Conservation (phyloP, 495 filamentous ascomycete genomes). For the Aspergillus bertholletiae region DNA sequence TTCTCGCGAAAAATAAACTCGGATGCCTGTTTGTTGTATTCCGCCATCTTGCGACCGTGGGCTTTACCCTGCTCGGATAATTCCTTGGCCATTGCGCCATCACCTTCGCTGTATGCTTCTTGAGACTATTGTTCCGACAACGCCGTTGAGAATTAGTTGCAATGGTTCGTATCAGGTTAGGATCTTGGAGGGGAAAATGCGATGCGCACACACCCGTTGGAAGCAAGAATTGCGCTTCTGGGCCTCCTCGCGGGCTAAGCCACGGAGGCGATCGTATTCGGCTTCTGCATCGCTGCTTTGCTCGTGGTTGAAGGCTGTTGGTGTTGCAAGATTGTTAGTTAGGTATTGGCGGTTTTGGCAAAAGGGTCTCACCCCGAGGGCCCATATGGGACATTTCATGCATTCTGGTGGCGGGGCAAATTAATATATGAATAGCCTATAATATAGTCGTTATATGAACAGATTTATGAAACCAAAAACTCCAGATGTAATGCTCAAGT, state of each 20-base stretch:
- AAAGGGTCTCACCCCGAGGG: slow-evolving; percentile 32
- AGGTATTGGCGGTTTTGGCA: slow-evolving; percentile 1
- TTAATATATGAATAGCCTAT: background rate
- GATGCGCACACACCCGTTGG: slow-evolving; percentile 49
- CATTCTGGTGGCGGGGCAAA: slow-evolving; percentile 37
- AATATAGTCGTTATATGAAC: background rate
- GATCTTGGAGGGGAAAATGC: slow-evolving; percentile 1
- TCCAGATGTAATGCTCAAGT: background rate
- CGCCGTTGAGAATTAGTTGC: background rate
- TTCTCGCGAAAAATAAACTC: slow-evolving; percentile 95
- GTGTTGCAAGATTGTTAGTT: background rate
- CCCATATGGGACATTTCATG: slow-evolving; percentile 64
- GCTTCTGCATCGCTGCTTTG: slow-evolving; percentile 63
- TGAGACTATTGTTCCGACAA: slow-evolving; percentile 53
- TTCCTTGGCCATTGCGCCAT: slow-evolving; percentile 74
- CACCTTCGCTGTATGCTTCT: slow-evolving; percentile 74
- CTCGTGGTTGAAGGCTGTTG: slow-evolving; percentile 76
- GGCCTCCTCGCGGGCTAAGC: slow-evolving; percentile 74
- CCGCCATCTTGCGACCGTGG: slow-evolving; percentile 73
- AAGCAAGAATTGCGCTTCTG: slow-evolving; percentile 73
- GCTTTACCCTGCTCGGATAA: slow-evolving; percentile 80
- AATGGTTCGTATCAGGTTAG: background rate
- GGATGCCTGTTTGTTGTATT: slow-evolving; percentile 83
- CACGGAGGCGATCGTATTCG: slow-evolving; percentile 90
- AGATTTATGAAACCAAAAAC: background rate